phyloP scores from a whole-genome alignment of 768 basidiomycete species.

The Tricholoma matsutake region DNA sequence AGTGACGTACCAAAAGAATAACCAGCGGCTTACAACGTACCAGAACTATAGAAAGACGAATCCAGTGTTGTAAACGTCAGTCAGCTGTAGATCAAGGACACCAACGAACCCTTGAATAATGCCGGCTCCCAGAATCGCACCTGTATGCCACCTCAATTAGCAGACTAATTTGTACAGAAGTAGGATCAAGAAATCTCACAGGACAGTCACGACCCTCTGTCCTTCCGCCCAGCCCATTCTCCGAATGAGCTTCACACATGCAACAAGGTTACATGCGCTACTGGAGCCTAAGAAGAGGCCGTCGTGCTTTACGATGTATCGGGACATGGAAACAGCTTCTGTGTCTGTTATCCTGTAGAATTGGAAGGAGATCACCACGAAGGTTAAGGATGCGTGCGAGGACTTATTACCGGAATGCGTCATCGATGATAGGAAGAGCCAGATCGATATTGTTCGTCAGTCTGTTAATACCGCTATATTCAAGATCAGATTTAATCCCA shows the following conservation, averaged over 20 bases:
- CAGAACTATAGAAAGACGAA: slow-evolving; percentile 35
- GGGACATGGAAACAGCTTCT: slow-evolving; percentile 95
- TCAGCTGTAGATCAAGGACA: not conserved
- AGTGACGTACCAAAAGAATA: slow-evolving; percentile 1
- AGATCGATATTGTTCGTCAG: slow-evolving; percentile 88
- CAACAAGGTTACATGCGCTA: slow-evolving; percentile 94
- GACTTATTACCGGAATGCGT: slow-evolving; percentile 71
- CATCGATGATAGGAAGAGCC: slow-evolving; percentile 81
- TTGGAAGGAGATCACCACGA: not conserved
- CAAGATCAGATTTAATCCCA: not conserved
- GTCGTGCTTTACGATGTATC: slow-evolving; percentile 86
- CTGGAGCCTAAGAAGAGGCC: slow-evolving; percentile 95
- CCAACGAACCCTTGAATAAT: slow-evolving; percentile 80
- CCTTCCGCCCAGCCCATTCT: slow-evolving; percentile 67
- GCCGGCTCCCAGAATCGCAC: slow-evolving; percentile 88
- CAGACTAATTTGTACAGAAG: not conserved
- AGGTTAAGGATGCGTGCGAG: not conserved
- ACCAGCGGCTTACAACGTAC: slow-evolving; percentile 22
- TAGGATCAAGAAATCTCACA: slow-evolving; percentile 47
- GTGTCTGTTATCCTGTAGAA: slow-evolving; percentile 75
- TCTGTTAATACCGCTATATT: slow-evolving; percentile 82
- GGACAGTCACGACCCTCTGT: slow-evolving; percentile 77
- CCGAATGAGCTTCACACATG: slow-evolving; percentile 77
- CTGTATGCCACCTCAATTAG: slow-evolving; percentile 29
- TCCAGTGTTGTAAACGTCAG: not conserved